Evolutionary conservation across 805 yeast genomes (phyloP).

Genomic region (Candida koratica): DNA sequence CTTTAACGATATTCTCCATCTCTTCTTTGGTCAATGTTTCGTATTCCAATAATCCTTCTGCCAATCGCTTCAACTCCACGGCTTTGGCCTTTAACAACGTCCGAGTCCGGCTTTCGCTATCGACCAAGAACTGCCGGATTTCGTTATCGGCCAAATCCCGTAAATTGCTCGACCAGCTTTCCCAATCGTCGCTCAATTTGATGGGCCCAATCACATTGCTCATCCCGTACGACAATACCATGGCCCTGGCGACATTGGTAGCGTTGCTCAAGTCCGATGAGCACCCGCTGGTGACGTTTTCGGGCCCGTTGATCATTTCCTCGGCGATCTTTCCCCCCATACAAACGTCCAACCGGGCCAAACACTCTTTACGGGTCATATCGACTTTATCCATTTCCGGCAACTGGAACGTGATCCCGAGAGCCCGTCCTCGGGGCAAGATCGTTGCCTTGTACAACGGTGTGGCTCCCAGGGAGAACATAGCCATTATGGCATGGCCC

Average conservation of each 20-base stretch:
- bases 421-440: conserved; percentile 92
- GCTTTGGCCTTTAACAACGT: conserved; percentile 55
- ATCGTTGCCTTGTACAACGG: conserved; percentile 96
- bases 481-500: conserved; percentile 97
- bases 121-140: conserved; percentile 69
- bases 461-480: conserved; percentile 91
- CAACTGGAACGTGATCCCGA: conserved; percentile 94
- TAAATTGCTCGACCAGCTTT: conserved; percentile 85
- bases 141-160: conserved; percentile 91
- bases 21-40: conserved; percentile 92
- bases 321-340: conserved; percentile 99
- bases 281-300: conserved; percentile 93
- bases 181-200: conserved; percentile 85
- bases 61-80: conserved; percentile 77
- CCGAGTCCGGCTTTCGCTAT: conserved; percentile 78
- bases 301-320: conserved; percentile 85
- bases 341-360: conserved; percentile 90
- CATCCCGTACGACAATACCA: conserved; percentile 98
- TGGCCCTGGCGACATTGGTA: conserved; percentile 88
- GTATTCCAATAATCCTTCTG: conserved; percentile 89
- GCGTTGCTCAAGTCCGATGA: conserved; percentile 88
- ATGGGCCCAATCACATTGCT: conserved; percentile 91
- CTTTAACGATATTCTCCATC: conserved; percentile 79
- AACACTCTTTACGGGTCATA: conserved; percentile 82
- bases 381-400: conserved; percentile 99